A percentile compares a stretch with the other conserved stretches of the same genome.
phyloP scores from a whole-genome alignment of 441 rosid species.

The Syzygium malaccense region DNA sequence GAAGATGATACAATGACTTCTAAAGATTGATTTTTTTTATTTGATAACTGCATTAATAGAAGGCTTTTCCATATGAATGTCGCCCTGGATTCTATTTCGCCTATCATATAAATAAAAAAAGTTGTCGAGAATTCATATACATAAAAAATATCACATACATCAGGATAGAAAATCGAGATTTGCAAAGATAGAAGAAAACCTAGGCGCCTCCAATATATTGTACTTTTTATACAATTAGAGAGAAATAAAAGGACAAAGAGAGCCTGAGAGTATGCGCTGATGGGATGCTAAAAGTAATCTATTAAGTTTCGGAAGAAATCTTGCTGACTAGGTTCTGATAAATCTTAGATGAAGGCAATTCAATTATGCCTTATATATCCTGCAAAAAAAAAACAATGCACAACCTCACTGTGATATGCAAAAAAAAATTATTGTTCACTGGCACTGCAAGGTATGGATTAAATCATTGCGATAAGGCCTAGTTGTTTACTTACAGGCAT shows the following conservation, averaged over 20 bases:
- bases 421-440: neutral
- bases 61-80: neutral
- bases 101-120: neutral
- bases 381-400: neutral
- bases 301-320: neutral
- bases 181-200: neutral
- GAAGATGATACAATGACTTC: neutral
- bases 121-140: neutral
- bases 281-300: neutral
- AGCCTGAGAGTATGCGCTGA: neutral
- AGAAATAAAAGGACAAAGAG: neutral
- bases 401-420: neutral
- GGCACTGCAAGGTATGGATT: neutral
- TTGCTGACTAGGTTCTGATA: neutral
- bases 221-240: neutral
- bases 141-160: neutral
- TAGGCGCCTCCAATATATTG: neutral
- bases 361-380: neutral
- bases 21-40: neutral
- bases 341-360: neutral
- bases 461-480: neutral
- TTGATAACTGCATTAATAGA: neutral
- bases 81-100: neutral
- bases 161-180: neutral
- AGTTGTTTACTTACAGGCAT: slow-evolving; percentile 68